A percentile compares a stretch with the other conserved stretches of the same genome.
phyloP scores from a whole-genome alignment of 2,329 filamentous ascomycete genomes.

The Torrubiellomyces zombiae region DNA sequence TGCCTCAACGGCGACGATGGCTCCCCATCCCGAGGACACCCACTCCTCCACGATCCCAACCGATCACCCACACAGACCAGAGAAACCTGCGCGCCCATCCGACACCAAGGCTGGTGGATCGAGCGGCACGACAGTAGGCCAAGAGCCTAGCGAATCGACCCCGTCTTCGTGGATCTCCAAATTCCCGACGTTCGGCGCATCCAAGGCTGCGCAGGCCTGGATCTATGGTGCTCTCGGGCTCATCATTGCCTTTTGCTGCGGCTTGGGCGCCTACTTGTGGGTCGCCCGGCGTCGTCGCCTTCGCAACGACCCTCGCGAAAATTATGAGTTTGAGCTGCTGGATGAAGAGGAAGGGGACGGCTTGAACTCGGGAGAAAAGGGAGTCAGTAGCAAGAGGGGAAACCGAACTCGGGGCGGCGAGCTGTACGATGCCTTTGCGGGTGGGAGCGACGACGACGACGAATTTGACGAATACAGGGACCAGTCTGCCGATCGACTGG shows the following conservation, averaged over 20 bases:
- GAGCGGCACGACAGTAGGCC: constrained; percentile 13
- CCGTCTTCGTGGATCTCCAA: constrained; percentile 62
- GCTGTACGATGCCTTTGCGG: constrained; percentile 94
- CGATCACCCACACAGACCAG: constrained; percentile 48
- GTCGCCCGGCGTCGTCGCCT: constrained; percentile 62
- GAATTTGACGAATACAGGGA: constrained; percentile 28
- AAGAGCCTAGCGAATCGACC: constrained; percentile 24
- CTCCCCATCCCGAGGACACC: constrained; percentile 28
- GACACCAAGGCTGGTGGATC: constrained; percentile 9
- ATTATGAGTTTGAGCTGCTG: constrained; percentile 89
- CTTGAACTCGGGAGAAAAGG: constrained; percentile 30
- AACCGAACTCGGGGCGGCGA: constrained; percentile 59
- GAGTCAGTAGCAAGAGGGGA: constrained; percentile 21
- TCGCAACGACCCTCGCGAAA: constrained; percentile 57
- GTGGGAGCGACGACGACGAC: constrained; percentile 54
- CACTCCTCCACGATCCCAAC: constrained; percentile 29
- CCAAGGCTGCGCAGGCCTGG: constrained; percentile 78
- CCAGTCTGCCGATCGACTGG: constrained; percentile 13
- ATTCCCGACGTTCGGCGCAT: constrained; percentile 81
- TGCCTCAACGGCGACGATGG: constrained; percentile 22
- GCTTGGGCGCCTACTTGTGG: constrained; percentile 67
- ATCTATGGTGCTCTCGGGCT: constrained; percentile 77
- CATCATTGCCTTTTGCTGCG: constrained; percentile 69
- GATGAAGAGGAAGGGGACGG: constrained; percentile 60
- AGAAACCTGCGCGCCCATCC: constrained; percentile 27